Base-by-base conservation (phyloP, 768 basidiomycete genomes). In the Phaeolepiota aurea region DNA sequence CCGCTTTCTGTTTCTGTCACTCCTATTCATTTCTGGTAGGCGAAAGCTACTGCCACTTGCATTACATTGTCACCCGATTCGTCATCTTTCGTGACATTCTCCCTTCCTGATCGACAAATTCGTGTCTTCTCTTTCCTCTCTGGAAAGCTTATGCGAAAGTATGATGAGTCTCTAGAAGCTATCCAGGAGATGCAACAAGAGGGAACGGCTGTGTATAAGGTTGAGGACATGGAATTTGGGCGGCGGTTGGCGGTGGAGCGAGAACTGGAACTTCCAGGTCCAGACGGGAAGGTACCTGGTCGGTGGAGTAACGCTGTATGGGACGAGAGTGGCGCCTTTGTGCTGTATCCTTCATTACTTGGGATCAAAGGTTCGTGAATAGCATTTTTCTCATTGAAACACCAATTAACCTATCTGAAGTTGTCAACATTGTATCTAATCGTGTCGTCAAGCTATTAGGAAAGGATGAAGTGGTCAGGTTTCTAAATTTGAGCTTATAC, bases 151-250 rank as follows among this genome's bases (percentile, higher is more conserved):
- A 81, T 78, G 12, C 81, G 94, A 14, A 89, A 88, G 56, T 99
- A 97, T 57, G 96, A 99, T 47, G 96, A 99, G 61, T 90, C 87
- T 0, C 71, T 98, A 4, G 65, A 76, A 20, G 93, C 96, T 0
- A 87, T 93, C 28, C 89, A 94, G 56, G 93, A 97, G 59, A 97
- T 99, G 92, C 96, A 99, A 58, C 96, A 98, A 58, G 93, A 92
- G 1, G 94, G 92, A 1, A 96, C 96, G 3, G 85, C 88, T 0
- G 76, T 89, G 14, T 88, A 85, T 62, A 84, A 79, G 51, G 79
- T 98, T 13, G 96, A 99, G 40, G 92, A 97, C 62, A 99, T 99
- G 96, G 96, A 99, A 59, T 97, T 99, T 54, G 92, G 94, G n/a
- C 71, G 94, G 42, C 74, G 94, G n/a, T 66, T 98, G 46, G 94